Percentiles rank a stretch among this genome's conserved stretches.
Evolutionary conservation across 129 eudicot genomes (phyloP).

Genomic region (Ambrosia artemisiifolia): DNA sequence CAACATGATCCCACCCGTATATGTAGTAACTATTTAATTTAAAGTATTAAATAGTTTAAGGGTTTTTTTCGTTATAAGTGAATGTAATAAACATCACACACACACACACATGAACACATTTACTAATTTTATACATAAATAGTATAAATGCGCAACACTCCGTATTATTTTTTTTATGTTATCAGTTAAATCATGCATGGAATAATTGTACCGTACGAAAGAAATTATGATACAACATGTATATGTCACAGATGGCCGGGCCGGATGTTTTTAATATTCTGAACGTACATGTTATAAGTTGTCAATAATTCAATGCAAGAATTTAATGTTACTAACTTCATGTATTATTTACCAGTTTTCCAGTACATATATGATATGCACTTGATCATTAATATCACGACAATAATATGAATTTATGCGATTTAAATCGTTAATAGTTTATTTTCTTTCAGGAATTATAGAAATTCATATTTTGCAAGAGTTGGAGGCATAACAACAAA

Average conservation of each 20-base stretch:
- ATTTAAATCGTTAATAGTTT: background rate
- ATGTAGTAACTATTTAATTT: too few relatives aligned
- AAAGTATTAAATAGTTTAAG: too few relatives aligned
- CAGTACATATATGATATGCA: background rate
- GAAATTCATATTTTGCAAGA: conserved; percentile 83
- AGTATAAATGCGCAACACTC: background rate
- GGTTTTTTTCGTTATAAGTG: too few relatives aligned
- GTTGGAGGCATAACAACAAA: conserved; percentile 75
- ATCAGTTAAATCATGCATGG: background rate
- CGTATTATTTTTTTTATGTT: background rate
- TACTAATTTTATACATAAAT: background rate
- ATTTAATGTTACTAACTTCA: background rate
- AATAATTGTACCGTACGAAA: background rate
- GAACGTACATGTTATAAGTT: background rate
- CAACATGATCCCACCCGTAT: too few relatives aligned
- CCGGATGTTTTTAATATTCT: background rate
- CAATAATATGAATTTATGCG: background rate
- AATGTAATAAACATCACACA: too few relatives aligned
- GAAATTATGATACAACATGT: background rate
- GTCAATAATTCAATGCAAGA: background rate
- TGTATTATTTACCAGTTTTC: background rate
- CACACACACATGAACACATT: background rate
- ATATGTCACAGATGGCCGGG: background rate
- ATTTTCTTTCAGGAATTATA: conserved; percentile 64
- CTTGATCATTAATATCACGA: background rate